Percentiles rank a stretch among this genome's conserved stretches.
These are phyloP conservation scores for Salvia miltiorrhiza DNA, from an alignment of 257 asterid species.

Conservation along the genomic window DNA sequence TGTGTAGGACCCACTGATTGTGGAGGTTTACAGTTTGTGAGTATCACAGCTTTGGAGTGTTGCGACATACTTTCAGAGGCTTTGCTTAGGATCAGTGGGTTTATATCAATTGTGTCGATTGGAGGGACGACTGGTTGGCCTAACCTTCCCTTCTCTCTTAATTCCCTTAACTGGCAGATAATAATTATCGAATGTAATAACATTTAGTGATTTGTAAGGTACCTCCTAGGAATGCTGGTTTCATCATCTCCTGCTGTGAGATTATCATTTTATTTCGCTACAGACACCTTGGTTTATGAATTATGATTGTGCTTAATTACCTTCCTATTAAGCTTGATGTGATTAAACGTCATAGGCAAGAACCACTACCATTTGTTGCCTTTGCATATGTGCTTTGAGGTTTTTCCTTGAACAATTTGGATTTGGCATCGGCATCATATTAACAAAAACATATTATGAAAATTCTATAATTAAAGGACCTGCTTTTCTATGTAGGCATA, in stretches of 20 bases:
- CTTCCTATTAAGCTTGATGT: not conserved
- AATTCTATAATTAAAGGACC: not conserved
- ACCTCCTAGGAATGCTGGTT: constrained; percentile 18
- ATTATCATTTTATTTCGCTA: constrained; percentile 11
- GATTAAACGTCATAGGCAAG: constrained; percentile 7
- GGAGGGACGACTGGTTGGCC: constrained; percentile 21
- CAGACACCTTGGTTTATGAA: not conserved
- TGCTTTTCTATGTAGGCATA: not conserved
- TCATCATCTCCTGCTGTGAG: constrained; percentile 17
- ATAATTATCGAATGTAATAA: constrained; percentile 24
- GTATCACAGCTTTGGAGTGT: constrained; percentile 31
- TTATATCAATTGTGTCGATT: not conserved
- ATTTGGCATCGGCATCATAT: not conserved
- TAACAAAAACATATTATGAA: not conserved
- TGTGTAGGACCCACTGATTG: constrained; percentile 45
- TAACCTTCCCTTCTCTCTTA: constrained; percentile 5
- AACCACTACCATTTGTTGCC: constrained; percentile 5
- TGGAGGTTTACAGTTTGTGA: constrained; percentile 24
- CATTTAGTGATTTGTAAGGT: constrained; percentile 20
- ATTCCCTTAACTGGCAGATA: not conserved
- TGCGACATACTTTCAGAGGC: constrained; percentile 16
- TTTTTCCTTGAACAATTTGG: not conserved
- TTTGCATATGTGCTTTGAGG: not conserved
- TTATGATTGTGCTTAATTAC: constrained; percentile 10
- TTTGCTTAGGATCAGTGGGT: constrained; percentile 30